Evolutionary conservation across 371 early-diverging fungal genomes (phyloP).

Genomic region (Dichotomocladium elegans): DNA sequence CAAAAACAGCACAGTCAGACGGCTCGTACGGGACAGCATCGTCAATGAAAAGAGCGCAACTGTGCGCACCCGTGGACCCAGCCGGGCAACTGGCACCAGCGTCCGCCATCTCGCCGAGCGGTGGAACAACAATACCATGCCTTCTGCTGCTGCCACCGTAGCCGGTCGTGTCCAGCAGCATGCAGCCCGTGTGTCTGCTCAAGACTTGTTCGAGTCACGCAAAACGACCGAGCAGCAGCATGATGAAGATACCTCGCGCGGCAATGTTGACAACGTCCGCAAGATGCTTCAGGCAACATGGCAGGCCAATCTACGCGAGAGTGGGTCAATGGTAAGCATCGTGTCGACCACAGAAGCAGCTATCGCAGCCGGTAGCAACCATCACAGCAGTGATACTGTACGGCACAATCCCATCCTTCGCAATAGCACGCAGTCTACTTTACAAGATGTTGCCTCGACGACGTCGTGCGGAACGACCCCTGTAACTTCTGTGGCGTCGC

Average conservation of each 20-base stretch:
- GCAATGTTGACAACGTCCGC: slow-evolving; percentile 19
- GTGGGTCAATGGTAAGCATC: slow-evolving; percentile 20
- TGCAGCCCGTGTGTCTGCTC: neutral
- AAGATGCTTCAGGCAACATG: slow-evolving; percentile 20
- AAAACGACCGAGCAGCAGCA: neutral
- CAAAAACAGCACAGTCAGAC: slow-evolving; percentile 30
- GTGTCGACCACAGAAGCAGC: slow-evolving; percentile 1
- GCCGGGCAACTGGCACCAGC: neutral
- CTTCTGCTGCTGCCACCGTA: no score
- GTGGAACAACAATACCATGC: slow-evolving; percentile 7
- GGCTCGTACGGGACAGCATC: slow-evolving; percentile 33
- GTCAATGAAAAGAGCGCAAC: slow-evolving; percentile 15
- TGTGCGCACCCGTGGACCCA: slow-evolving; percentile 3
- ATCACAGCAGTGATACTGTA: slow-evolving; percentile 20
- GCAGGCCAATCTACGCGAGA: slow-evolving; percentile 16
- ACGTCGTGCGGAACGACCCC: slow-evolving; percentile 34
- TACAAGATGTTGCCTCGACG: slow-evolving; percentile 18
- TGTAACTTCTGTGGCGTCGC: slow-evolving; percentile 10
- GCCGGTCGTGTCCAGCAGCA: neutral
- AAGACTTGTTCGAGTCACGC: neutral
- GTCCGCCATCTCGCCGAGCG: slow-evolving; percentile 16
- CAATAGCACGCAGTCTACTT: neutral
- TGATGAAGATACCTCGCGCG: neutral
- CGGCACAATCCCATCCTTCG: slow-evolving; percentile 19
- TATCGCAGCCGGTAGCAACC: neutral